Percentiles rank a stretch among this genome's conserved stretches.
Conservation (phyloP, 352 stramenopile genomes). For the Pythium scleroteichum region DNA sequence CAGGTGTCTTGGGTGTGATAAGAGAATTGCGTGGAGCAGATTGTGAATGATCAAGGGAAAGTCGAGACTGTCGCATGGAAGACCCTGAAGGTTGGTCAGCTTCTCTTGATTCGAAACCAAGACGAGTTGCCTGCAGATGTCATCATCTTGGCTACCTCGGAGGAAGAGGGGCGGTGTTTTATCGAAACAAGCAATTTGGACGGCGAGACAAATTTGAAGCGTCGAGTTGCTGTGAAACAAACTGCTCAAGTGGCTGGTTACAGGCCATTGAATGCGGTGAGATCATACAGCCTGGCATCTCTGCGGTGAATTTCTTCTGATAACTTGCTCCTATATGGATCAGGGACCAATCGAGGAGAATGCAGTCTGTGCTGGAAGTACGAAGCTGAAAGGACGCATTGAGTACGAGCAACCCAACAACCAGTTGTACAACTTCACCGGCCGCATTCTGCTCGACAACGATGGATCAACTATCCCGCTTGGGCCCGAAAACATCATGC, state of each 20-base stretch:
- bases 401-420: slow-evolving; percentile 85
- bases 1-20: too few species aligned
- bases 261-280: slow-evolving; percentile 18
- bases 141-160: slow-evolving; percentile 75
- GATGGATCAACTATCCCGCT: slow-evolving; percentile 30
- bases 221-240: slow-evolving; percentile 47
- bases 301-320: not conserved
- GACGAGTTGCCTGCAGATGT: slow-evolving; percentile 90
- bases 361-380: slow-evolving; percentile 31
- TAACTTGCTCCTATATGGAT: slow-evolving; percentile 1
- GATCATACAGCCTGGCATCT: not conserved
- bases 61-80: slow-evolving; percentile 62
- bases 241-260: slow-evolving; percentile 40
- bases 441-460: slow-evolving; percentile 43
- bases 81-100: slow-evolving; percentile 73
- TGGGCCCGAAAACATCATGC: slow-evolving; percentile 87
- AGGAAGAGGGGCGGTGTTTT: slow-evolving; percentile 73
- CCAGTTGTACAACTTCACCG: slow-evolving; percentile 75
- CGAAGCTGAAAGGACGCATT: slow-evolving; percentile 40
- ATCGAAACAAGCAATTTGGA: slow-evolving; percentile 89
- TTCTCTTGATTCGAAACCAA: slow-evolving; percentile 77
- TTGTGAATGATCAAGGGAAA: slow-evolving; percentile 44
- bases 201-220: slow-evolving; percentile 90
- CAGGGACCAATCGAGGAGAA: slow-evolving; percentile 34
- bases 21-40: slow-evolving; percentile 23